Evolutionary conservation across 2,329 filamentous ascomycete species (phyloP).

Genomic region (Aspergillus caelatus): DNA sequence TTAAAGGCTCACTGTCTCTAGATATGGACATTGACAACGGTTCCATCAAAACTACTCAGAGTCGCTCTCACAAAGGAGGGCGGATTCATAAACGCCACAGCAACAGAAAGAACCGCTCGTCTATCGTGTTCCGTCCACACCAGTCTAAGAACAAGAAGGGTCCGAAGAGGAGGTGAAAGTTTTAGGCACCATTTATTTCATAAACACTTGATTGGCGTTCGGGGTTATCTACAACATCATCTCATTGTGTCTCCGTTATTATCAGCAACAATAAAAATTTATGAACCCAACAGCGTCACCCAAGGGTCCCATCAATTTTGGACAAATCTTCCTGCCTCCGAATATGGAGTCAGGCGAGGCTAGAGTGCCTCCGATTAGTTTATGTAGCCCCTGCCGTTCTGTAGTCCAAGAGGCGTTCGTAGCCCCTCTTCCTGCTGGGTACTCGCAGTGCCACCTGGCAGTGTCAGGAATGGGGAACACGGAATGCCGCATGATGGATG

Average conservation of each 20-base stretch:
- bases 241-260: not conserved
- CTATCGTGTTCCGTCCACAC: constrained; percentile 43
- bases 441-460: too few relatives aligned
- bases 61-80: constrained; percentile 30
- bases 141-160: constrained; percentile 35
- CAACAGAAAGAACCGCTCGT: constrained; percentile 36
- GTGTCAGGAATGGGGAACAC: too few relatives aligned
- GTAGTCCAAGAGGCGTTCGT: not conserved
- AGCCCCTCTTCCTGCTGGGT: not conserved
- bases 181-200: not conserved
- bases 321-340: not conserved
- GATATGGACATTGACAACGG: constrained; percentile 46
- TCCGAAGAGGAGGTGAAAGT: constrained; percentile 35
- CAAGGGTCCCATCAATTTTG: not conserved
- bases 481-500: not conserved
- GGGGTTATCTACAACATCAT: constrained; percentile 7
- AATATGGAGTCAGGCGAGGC: not conserved
- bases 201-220: constrained; percentile 14
- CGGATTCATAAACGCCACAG: constrained; percentile 43
- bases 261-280: not conserved
- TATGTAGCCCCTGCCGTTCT: not conserved
- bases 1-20: constrained; percentile 21
- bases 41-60: constrained; percentile 24
- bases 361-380: not conserved
- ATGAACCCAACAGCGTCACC: not conserved